A percentile compares a stretch with the other conserved stretches of the same genome.
These are phyloP conservation scores for Solanum chiquidenum DNA, from an alignment of 257 asterid genomes.

Conservation along the genomic window DNA sequence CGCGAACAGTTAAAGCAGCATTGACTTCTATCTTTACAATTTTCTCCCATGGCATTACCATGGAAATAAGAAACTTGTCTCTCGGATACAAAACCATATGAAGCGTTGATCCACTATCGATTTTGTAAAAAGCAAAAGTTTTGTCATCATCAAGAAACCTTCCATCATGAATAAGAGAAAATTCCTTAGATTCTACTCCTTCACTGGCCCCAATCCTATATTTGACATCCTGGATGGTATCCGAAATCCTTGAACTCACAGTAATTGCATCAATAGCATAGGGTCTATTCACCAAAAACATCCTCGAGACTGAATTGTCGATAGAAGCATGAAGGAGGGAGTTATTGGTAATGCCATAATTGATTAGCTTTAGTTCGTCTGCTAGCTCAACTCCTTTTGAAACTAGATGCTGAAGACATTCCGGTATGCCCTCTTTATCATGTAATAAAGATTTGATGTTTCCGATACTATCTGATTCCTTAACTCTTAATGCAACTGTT, in stretches of 20 bases:
- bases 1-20: neutral
- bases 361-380: conserved; percentile 4
- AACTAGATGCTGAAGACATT: conserved; percentile 8
- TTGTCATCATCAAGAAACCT: conserved; percentile 9
- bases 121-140: conserved; percentile 5
- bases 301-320: neutral
- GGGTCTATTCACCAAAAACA: neutral
- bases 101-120: conserved; percentile 3
- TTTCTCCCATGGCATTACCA: conserved; percentile 5
- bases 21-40: conserved; percentile 1
- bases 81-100: conserved; percentile 4
- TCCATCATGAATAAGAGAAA: conserved; percentile 10
- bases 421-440: conserved; percentile 13
- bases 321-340: conserved; percentile 9
- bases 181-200: neutral
- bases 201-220: neutral
- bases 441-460: conserved; percentile 3
- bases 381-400: conserved; percentile 1
- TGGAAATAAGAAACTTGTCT: neutral
- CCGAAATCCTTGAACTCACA: conserved; percentile 1
- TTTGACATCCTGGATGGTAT: conserved; percentile 12
- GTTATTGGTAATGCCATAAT: conserved; percentile 2
- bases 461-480: conserved; percentile 9
- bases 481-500: conserved; percentile 7
- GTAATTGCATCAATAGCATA: neutral